Conservation (phyloP, 108 stramenopile genomes). For the Cyclotella sp. region DNA sequence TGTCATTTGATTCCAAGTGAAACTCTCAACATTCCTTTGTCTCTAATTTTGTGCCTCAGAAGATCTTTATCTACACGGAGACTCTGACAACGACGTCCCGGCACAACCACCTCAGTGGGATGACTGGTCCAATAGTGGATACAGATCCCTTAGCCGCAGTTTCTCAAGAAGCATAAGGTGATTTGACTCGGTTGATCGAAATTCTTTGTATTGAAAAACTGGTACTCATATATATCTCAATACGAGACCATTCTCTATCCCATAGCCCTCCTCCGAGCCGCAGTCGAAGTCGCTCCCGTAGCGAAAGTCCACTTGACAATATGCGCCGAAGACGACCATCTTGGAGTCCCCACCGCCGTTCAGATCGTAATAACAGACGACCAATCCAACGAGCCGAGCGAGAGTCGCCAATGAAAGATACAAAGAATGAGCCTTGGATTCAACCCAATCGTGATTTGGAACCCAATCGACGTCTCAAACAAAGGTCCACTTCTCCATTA, state of each 20-base stretch:
- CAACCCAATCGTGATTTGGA: neutral
- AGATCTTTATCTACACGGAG: neutral
- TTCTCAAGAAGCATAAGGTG: constrained; percentile 8
- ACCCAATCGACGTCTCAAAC: neutral
- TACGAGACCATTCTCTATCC: neutral
- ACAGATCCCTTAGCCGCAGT: constrained; percentile 19
- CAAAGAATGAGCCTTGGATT: neutral
- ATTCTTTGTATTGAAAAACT: neutral
- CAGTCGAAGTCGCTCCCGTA: constrained; percentile 19
- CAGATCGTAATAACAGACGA: neutral
- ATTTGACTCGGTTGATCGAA: neutral
- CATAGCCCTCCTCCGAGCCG: constrained; percentile 7
- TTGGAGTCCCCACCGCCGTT: constrained; percentile 21
- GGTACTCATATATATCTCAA: neutral
- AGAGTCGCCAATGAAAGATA: neutral
- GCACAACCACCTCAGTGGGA: constrained; percentile 12
- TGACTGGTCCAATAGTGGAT: constrained; percentile 30
- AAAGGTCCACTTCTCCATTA: neutral
- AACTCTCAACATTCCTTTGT: too few species aligned
- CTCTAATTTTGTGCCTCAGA: too few species aligned
- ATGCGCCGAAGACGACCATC: constrained; percentile 6
- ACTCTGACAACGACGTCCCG: constrained; percentile 2
- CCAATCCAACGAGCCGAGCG: neutral
- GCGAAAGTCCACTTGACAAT: constrained; percentile 4
- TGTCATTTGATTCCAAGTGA: too few species aligned